These are phyloP conservation scores for Aspergillus sp. DNA, from an alignment of 2,329 filamentous ascomycete genomes.

Conservation along the genomic window DNA sequence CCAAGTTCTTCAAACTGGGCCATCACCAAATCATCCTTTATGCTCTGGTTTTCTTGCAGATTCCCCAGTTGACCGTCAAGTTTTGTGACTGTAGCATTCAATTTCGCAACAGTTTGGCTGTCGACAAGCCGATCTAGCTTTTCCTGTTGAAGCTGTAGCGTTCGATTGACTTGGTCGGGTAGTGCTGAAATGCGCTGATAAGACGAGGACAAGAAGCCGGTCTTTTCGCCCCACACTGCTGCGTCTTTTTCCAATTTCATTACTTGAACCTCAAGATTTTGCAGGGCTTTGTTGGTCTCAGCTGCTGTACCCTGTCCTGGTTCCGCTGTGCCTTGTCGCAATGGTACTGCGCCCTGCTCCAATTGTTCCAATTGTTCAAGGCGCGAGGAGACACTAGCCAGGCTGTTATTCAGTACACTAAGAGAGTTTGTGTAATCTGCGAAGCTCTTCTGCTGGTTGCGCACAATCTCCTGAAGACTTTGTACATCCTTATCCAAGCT, in stretches of 20 bases:
- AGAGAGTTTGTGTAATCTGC: slow-evolving; percentile 9
- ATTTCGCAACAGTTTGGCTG: background rate
- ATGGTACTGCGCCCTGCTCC: background rate
- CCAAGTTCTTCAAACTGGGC: slow-evolving; percentile 26
- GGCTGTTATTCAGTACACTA: background rate
- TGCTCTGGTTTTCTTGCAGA: slow-evolving; percentile 19
- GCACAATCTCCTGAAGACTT: slow-evolving; percentile 4
- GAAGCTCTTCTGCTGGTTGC: slow-evolving; percentile 3
- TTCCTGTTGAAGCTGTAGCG: slow-evolving; percentile 11
- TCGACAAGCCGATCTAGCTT: slow-evolving; percentile 5
- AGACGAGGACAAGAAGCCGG: slow-evolving; percentile 8
- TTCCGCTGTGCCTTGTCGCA: background rate
- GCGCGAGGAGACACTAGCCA: background rate
- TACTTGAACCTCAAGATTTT: background rate
- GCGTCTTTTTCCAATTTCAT: slow-evolving; percentile 5
- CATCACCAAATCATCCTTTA: slow-evolving; percentile 29
- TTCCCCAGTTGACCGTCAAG: slow-evolving; percentile 15
- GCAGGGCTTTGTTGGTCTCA: background rate
- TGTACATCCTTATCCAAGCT: slow-evolving; percentile 6
- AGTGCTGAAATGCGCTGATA: slow-evolving; percentile 9
- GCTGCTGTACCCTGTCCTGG: background rate
- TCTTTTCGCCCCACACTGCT: background rate
- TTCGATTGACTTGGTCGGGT: slow-evolving; percentile 5
- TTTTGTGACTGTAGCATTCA: slow-evolving; percentile 9
- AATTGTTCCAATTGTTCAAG: slow-evolving; percentile 6